Evolutionary conservation across 2,329 filamentous ascomycete species (phyloP), one percentile per base, ranked within the genome.

Genomic region (Microsporum audouinii): DNA sequence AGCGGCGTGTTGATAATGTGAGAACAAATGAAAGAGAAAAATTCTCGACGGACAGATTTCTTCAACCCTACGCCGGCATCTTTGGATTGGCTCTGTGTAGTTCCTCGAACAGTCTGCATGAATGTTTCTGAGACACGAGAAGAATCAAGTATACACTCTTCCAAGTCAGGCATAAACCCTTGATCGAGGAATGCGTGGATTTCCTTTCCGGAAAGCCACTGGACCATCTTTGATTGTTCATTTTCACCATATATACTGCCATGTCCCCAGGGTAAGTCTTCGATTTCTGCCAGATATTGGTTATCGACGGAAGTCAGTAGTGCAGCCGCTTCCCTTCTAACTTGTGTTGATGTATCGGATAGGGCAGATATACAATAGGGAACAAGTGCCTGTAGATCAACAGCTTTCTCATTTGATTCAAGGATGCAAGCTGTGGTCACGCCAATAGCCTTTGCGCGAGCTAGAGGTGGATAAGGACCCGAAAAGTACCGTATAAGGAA

Each of bases 131-230:
- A 77, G 51, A 96, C 79, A 63, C 94, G 86, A 33, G 81, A 82
- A 2, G 84, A 77, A 69, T 97, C 91, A 66, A 96, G 82, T 2
- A 92, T 80, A 68, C 87, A 95, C 73, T 96, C 94, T 73, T 96
- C 91, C 7, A 96, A 75, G 1, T 82, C 83, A 0, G 89, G 89
- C 23, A 89, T 72, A n/a, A 96, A 74, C 41, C 88, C 79, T 23
- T 83, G 78, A 23, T 83, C 80, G 0, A 94, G 69, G 23, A 95
- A 73, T 62, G 83, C 85, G 49, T 80, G 76, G 1, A 77, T 76
- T 60, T 86, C 80, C 29, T 85, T 80, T 0, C 76, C 69, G 2
- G 81, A 73, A 60, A 95, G 77, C 78, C 82, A 83, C 53, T 81
- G 76, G 14, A 87, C 64, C 23, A 71, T 68, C 17, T 76, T 74